A percentile compares a stretch with the other conserved stretches of the same genome.
phyloP scores from a whole-genome alignment of 352 stramenopile genomes.

The Peronospora tabacina region DNA sequence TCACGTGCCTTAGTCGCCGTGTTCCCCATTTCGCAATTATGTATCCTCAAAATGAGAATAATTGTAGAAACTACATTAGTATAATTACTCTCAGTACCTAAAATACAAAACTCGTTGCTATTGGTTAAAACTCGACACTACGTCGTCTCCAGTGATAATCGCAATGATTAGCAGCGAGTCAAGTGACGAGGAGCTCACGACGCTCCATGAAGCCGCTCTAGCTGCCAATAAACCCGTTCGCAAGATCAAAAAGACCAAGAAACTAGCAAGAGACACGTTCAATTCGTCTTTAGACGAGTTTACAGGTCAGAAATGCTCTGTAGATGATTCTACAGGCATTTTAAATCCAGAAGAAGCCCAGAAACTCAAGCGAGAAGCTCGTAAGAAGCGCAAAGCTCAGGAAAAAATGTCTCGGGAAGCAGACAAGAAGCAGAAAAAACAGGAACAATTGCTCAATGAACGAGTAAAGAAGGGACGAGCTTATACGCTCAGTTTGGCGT shows the following conservation, averaged over 20 bases:
- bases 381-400: slow-evolving; percentile 65
- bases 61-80: background rate
- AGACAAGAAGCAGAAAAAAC: slow-evolving; percentile 32
- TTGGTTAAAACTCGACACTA: slow-evolving; percentile 8
- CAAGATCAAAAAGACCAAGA: slow-evolving; percentile 29
- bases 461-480: slow-evolving; percentile 49
- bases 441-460: slow-evolving; percentile 25
- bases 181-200: slow-evolving; percentile 80
- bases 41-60: too few relatives aligned
- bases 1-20: slow-evolving; percentile 57
- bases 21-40: slow-evolving; percentile 34
- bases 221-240: slow-evolving; percentile 23
- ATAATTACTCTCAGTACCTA: background rate
- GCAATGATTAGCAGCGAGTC: slow-evolving; percentile 86
- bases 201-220: slow-evolving; percentile 42
- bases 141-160: slow-evolving; percentile 11
- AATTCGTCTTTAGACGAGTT: background rate
- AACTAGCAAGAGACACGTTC: slow-evolving; percentile 1
- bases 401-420: slow-evolving; percentile 36
- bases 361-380: slow-evolving; percentile 50
- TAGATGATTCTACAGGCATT: background rate
- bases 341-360: slow-evolving; percentile 21
- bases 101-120: slow-evolving; percentile 1
- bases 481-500: slow-evolving; percentile 94
- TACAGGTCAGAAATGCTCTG: slow-evolving; percentile 14